Evolutionary conservation across 2,329 filamentous ascomycete species (phyloP).

Genomic region (Epichloe elymi): DNA sequence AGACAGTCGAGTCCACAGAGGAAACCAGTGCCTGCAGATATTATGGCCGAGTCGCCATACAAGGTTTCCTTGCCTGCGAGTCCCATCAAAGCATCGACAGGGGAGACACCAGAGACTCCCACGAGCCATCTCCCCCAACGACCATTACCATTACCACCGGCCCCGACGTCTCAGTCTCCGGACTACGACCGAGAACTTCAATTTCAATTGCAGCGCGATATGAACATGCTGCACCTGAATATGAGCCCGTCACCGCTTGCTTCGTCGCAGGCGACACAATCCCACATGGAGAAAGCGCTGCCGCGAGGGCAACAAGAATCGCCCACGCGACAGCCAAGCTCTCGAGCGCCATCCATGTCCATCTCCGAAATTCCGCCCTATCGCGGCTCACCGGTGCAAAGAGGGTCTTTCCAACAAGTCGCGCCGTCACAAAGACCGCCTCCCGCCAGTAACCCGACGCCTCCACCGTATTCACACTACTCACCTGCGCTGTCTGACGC

Average conservation of each 20-base stretch:
- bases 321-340: conserved; percentile 11
- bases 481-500: conserved; percentile 19
- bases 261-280: conserved; percentile 1
- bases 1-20: conserved; percentile 48
- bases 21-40: conserved; percentile 32
- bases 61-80: conserved; percentile 46
- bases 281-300: conserved; percentile 8
- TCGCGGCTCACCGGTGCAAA: conserved; percentile 24
- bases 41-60: conserved; percentile 34
- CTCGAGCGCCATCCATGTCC: conserved; percentile 27
- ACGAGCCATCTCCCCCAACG: conserved; percentile 21
- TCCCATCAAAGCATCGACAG: conserved; percentile 16
- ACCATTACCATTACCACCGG: conserved; percentile 34
- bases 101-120: conserved; percentile 32
- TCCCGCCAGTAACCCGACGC: not conserved
- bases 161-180: conserved; percentile 35
- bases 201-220: conserved; percentile 50
- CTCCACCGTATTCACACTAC: conserved; percentile 20
- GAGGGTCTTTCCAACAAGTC: conserved; percentile 17
- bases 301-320: conserved; percentile 7
- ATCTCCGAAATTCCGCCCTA: conserved; percentile 45
- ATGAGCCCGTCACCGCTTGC: conserved; percentile 2
- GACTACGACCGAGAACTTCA: conserved; percentile 50
- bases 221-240: conserved; percentile 41
- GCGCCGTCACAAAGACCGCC: conserved; percentile 11